Evolutionary conservation across 2,329 filamentous ascomycete species (phyloP).

Genomic region (Venturia nashicola): DNA sequence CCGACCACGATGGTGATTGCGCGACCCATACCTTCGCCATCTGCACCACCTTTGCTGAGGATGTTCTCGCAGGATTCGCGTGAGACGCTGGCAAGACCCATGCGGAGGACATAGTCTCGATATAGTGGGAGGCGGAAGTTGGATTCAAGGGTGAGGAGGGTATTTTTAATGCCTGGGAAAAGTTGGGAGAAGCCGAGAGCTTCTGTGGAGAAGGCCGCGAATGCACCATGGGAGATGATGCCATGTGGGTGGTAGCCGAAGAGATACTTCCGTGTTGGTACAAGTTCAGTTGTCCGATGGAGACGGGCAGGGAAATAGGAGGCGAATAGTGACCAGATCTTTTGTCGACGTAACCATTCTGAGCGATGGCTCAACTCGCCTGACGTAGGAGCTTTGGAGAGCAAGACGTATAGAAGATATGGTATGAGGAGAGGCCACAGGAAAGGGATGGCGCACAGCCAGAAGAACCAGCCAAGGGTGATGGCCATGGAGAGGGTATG

Average conservation of each 20-base stretch:
- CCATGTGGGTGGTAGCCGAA: slow-evolving; percentile 96
- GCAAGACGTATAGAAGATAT: slow-evolving; percentile 73
- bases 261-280: slow-evolving; percentile 80
- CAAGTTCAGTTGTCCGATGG: slow-evolving; percentile 70
- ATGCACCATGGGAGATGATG: slow-evolving; percentile 94
- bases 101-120: slow-evolving; percentile 80
- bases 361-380: slow-evolving; percentile 65
- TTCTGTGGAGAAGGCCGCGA: slow-evolving; percentile 81
- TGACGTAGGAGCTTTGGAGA: slow-evolving; percentile 65
- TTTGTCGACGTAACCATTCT: slow-evolving; percentile 58
- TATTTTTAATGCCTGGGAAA: slow-evolving; percentile 93
- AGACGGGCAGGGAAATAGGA: slow-evolving; percentile 84
- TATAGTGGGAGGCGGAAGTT: slow-evolving; percentile 94
- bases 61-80: slow-evolving; percentile 86
- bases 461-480: slow-evolving; percentile 68
- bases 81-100: slow-evolving; percentile 81
- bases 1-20: slow-evolving; percentile 93
- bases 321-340: slow-evolving; percentile 79
- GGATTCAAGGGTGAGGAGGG: slow-evolving; percentile 80
- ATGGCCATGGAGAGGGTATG: slow-evolving; percentile 37
- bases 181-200: slow-evolving; percentile 74
- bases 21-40: slow-evolving; percentile 78
- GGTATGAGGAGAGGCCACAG: slow-evolving; percentile 69
- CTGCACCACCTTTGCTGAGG: slow-evolving; percentile 63
- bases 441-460: slow-evolving; percentile 82